Percentiles rank a stretch among this genome's conserved stretches.
phyloP scores from a whole-genome alignment of 2,329 filamentous ascomycete genomes.

The Penicillium aurantiogriseum region DNA sequence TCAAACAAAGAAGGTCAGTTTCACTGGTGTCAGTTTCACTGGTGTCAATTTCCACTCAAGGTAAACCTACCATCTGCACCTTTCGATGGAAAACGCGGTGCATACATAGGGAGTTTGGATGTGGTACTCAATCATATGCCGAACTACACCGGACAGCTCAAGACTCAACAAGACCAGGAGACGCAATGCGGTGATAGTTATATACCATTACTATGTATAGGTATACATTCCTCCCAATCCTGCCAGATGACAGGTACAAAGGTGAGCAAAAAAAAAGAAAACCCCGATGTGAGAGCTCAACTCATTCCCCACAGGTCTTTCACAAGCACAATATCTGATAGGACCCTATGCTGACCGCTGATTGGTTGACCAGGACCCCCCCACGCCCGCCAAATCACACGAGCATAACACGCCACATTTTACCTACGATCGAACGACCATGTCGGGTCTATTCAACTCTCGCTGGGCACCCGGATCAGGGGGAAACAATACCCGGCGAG shows the following conservation, averaged over 20 bases:
- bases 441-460: slow-evolving; percentile 22
- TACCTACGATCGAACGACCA: slow-evolving; percentile 1
- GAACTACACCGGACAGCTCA: neutral
- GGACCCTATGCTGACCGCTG: neutral
- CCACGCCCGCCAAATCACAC: neutral
- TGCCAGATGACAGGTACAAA: neutral
- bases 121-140: neutral
- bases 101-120: neutral
- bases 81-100: neutral
- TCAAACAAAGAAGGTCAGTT: neutral
- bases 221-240: neutral
- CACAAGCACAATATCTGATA: neutral
- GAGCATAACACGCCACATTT: neutral
- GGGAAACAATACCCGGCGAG: neutral
- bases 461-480: slow-evolving; percentile 25
- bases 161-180: neutral
- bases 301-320: neutral
- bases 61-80: neutral
- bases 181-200: neutral
- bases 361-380: neutral
- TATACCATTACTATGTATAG: neutral
- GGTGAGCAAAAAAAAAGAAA: neutral
- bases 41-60: neutral
- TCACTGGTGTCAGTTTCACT: too few species aligned
- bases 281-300: neutral